These are phyloP conservation scores for Aspergillus terreus DNA, from an alignment of 2,329 filamentous ascomycete genomes.

Conservation along the genomic window DNA sequence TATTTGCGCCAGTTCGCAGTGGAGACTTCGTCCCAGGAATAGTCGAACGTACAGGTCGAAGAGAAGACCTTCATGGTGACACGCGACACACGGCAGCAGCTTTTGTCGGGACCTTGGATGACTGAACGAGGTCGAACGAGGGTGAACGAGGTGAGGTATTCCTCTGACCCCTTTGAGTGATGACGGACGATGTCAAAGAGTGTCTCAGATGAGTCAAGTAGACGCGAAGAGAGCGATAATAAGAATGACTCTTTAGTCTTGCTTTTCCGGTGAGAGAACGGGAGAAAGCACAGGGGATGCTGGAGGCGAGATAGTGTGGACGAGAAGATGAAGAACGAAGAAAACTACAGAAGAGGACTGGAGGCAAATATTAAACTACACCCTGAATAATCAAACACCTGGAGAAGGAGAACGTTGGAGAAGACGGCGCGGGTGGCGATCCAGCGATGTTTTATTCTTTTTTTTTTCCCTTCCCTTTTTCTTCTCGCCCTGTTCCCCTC, in stretches of 20 bases:
- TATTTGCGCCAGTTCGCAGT: slow-evolving; percentile 99
- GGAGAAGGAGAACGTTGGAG: background rate
- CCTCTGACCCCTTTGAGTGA: background rate
- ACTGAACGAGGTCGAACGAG: background rate
- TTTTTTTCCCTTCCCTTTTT: background rate
- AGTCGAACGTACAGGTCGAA: slow-evolving; percentile 84
- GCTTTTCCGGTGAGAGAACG: background rate
- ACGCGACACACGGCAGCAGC: too few relatives aligned
- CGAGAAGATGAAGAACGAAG: background rate
- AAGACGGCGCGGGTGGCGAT: background rate
- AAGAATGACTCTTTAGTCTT: too few relatives aligned
- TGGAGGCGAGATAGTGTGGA: background rate
- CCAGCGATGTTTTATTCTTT: background rate
- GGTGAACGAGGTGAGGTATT: background rate
- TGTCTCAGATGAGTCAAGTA: background rate
- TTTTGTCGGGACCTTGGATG: slow-evolving; percentile 2
- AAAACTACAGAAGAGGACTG: background rate
- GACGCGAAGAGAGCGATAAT: background rate
- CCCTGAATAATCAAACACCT: background rate
- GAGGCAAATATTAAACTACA: background rate
- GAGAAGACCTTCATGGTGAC: slow-evolving; percentile 88
- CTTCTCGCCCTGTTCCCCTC: background rate
- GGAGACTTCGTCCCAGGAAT: slow-evolving; percentile 98
- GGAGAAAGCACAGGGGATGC: background rate
- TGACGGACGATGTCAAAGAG: slow-evolving; percentile 2